phyloP scores from a whole-genome alignment of 768 basidiomycete species.

The Kwoniella pini region DNA sequence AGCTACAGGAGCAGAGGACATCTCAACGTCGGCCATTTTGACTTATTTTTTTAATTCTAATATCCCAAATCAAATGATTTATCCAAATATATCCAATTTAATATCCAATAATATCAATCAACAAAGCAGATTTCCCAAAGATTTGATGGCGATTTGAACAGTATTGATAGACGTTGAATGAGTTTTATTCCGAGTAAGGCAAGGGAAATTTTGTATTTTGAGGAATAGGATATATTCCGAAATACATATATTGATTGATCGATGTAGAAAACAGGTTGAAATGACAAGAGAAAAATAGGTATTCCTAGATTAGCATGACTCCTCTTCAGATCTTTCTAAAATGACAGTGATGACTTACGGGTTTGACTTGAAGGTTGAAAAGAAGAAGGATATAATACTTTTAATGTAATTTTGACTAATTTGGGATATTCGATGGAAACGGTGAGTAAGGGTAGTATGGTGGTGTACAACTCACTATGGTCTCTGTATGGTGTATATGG shows the following conservation, averaged over 20 bases:
- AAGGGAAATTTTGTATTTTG: too few relatives aligned
- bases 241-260: not conserved
- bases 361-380: constrained; percentile 23
- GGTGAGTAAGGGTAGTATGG: not conserved
- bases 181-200: too few relatives aligned
- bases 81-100: too few relatives aligned
- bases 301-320: constrained; percentile 12
- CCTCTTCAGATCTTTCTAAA: not conserved
- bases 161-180: too few relatives aligned
- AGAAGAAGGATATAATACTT: not conserved
- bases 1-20: constrained; percentile 41
- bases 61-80: too few relatives aligned
- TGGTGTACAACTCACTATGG: not conserved
- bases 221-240: too few relatives aligned
- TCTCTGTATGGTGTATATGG: not conserved
- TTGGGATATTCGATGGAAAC: not conserved
- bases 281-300: not conserved
- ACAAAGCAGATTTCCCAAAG: too few relatives aligned
- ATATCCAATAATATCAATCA: too few relatives aligned
- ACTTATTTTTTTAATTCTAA: constrained; percentile 12
- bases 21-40: constrained; percentile 53
- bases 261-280: not conserved
- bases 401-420: not conserved
- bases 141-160: too few relatives aligned
- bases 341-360: constrained; percentile 10